These are phyloP conservation scores for Sporothrix schenckii DNA, from an alignment of 2,329 filamentous ascomycete species.

Conservation along the genomic window DNA sequence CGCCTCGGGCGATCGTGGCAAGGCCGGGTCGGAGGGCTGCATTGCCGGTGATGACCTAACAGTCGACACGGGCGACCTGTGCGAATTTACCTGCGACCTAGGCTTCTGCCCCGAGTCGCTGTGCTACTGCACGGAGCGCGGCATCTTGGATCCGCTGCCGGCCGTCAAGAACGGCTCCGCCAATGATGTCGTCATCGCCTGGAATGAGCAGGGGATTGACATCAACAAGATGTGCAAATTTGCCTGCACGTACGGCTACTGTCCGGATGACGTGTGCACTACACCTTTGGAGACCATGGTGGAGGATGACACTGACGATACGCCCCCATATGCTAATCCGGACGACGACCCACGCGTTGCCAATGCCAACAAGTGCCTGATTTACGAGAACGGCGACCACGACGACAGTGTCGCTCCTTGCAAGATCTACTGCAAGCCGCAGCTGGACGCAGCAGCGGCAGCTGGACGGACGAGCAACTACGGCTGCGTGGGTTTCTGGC, in stretches of 20 bases:
- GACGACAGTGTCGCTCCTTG: conserved; percentile 13
- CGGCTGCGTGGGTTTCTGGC: conserved; percentile 32
- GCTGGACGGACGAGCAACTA: conserved; percentile 31
- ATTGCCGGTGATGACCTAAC: conserved; percentile 19
- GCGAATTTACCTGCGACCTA: conserved; percentile 33
- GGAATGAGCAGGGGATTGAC: conserved; percentile 35
- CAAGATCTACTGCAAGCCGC: conserved; percentile 27
- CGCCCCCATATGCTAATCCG: neutral
- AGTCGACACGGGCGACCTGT: conserved; percentile 30
- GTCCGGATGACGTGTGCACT: conserved; percentile 34
- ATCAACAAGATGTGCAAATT: conserved; percentile 36
- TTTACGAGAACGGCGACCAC: conserved; percentile 26
- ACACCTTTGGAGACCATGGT: conserved; percentile 21
- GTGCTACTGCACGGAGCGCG: conserved; percentile 35
- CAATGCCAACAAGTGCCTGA: conserved; percentile 22
- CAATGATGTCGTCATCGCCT: conserved; percentile 31
- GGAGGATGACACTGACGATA: conserved; percentile 23
- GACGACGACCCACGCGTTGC: conserved; percentile 6
- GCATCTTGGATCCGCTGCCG: conserved; percentile 34
- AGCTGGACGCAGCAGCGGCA: conserved; percentile 26
- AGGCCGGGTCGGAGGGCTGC: conserved; percentile 9
- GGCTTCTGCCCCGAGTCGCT: conserved; percentile 34
- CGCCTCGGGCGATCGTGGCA: neutral
- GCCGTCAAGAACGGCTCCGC: conserved; percentile 32
- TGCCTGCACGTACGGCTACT: conserved; percentile 36